phyloP scores from a whole-genome alignment of 164 flowering plant genomes.

The Annona squamosa region DNA sequence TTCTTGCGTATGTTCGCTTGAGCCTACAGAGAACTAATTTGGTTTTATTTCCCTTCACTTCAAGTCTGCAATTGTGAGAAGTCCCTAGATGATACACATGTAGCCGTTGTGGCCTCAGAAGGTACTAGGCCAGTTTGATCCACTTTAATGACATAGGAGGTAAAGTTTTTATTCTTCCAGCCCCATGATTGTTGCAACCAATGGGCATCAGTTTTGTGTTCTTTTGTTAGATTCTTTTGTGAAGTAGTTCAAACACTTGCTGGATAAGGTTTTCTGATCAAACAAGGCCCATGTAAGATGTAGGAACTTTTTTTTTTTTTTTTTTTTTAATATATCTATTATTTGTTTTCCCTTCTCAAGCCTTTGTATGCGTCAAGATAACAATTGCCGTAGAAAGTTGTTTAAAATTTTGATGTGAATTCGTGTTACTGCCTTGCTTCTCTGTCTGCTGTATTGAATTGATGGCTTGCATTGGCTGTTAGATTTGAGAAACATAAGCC shows the following conservation, averaged over 20 bases:
- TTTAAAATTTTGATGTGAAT: background rate
- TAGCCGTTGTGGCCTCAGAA: slow-evolving; percentile 5
- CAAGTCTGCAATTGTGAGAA: no score
- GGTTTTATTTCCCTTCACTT: background rate
- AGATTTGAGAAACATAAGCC: no score
- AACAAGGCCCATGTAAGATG: background rate
- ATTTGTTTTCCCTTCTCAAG: background rate
- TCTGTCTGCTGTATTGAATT: no score
- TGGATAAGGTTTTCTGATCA: background rate
- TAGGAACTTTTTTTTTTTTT: background rate
- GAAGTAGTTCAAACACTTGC: background rate
- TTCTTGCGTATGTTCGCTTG: slow-evolving; percentile 79
- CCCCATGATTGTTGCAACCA: background rate
- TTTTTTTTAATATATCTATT: background rate
- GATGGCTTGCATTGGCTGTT: no score
- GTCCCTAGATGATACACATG: background rate
- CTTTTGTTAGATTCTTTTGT: background rate
- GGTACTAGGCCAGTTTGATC: background rate
- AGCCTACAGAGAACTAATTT: slow-evolving; percentile 3
- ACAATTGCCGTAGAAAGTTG: background rate
- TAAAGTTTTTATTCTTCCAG: background rate
- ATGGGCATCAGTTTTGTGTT: slow-evolving; percentile 1
- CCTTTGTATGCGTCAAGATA: background rate
- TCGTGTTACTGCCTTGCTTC: background rate
- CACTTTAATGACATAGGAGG: background rate